These are phyloP conservation scores for Phylloporus arenicola DNA, from an alignment of 768 basidiomycete species.

Conservation along the genomic window DNA sequence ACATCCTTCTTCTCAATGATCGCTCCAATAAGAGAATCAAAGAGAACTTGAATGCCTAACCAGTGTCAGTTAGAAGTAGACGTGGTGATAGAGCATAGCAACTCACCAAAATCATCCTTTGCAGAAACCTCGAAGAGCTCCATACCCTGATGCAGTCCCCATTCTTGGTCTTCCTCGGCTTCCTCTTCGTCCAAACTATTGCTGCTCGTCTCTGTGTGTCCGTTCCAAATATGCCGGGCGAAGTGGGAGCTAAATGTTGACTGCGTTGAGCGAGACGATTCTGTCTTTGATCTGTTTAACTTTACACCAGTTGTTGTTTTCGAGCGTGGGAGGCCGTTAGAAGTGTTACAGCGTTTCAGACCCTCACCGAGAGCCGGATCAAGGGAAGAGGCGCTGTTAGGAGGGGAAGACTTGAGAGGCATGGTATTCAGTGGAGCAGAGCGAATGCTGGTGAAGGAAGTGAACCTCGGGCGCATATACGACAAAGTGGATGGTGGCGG, in stretches of 20 bases:
- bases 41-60: constrained; percentile 74
- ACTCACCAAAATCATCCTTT: constrained; percentile 74
- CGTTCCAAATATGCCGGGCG: constrained; percentile 50
- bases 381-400: constrained; percentile 57
- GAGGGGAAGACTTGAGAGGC: constrained; percentile 41
- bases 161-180: constrained; percentile 49
- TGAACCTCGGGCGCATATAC: constrained; percentile 33
- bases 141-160: constrained; percentile 79
- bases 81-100: background rate
- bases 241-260: constrained; percentile 57
- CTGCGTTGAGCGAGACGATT: constrained; percentile 41
- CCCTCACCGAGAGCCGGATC: constrained; percentile 54
- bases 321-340: constrained; percentile 43
- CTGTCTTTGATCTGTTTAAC: constrained; percentile 28
- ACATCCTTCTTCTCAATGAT: constrained; percentile 74
- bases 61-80: constrained; percentile 9
- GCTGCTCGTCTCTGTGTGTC: constrained; percentile 54
- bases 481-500: constrained; percentile 37
- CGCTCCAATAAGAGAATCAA: constrained; percentile 70
- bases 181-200: constrained; percentile 66
- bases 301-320: constrained; percentile 41
- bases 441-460: constrained; percentile 46
- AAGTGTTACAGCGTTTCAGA: constrained; percentile 49
- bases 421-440: constrained; percentile 52
- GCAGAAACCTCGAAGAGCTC: constrained; percentile 89